Conservation (phyloP, 768 basidiomycete genomes). For the Leccinellum luteum region DNA sequence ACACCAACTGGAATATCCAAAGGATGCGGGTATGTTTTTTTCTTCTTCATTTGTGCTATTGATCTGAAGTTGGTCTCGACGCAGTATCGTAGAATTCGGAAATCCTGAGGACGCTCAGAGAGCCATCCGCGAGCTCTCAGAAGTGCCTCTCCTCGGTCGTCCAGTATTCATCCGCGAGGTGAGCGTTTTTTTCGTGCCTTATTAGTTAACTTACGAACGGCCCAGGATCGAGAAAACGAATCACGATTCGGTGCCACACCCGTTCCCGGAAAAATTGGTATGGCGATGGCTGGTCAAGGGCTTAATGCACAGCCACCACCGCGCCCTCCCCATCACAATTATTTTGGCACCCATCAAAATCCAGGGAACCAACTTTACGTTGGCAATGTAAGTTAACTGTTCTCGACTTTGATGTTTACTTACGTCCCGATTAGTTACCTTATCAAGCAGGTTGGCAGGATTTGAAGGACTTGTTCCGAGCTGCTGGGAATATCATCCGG, state of each 20-base stretch:
- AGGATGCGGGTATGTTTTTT: slow-evolving; percentile 88
- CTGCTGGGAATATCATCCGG: slow-evolving; percentile 91
- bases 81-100: slow-evolving; percentile 92
- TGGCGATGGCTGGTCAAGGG: slow-evolving; percentile 94
- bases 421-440: slow-evolving; percentile 58
- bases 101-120: slow-evolving; percentile 87
- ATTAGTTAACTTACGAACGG: neutral
- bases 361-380: slow-evolving; percentile 94
- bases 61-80: slow-evolving; percentile 12
- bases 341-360: slow-evolving; percentile 50
- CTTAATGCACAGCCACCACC: slow-evolving; percentile 77
- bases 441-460: slow-evolving; percentile 99
- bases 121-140: slow-evolving; percentile 87
- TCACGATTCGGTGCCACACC: slow-evolving; percentile 95
- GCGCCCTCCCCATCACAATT: slow-evolving; percentile 78
- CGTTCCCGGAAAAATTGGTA: slow-evolving; percentile 93
- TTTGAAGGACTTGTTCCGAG: slow-evolving; percentile 93
- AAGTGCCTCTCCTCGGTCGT: slow-evolving; percentile 85
- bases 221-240: slow-evolving; percentile 92
- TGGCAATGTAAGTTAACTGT: slow-evolving; percentile 66
- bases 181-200: neutral
- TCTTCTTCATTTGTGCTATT: neutral
- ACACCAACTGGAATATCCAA: slow-evolving; percentile 97
- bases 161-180: slow-evolving; percentile 98
- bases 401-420: neutral